phyloP scores from a whole-genome alignment of 352 stramenopile species.

The Pythium rhizo-oryzae region DNA sequence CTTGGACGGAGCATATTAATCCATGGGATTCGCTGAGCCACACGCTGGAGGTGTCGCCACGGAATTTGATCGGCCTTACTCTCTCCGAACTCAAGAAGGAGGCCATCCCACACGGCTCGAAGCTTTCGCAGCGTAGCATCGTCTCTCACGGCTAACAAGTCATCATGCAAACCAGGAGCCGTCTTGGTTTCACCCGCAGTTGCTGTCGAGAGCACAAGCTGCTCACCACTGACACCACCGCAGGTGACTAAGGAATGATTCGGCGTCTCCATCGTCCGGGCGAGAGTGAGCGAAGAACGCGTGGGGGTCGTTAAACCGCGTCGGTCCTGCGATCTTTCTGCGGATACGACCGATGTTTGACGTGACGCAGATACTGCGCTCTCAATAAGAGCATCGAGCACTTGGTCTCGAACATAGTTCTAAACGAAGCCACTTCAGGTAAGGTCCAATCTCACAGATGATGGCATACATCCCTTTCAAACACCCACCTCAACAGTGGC shows the following conservation, averaged over 20 bases:
- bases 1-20: conserved; percentile 5
- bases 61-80: not conserved
- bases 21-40: not conserved
- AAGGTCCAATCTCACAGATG: too few relatives aligned
- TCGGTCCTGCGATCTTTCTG: not conserved
- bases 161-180: not conserved
- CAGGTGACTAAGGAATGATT: not conserved
- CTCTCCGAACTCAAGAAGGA: conserved; percentile 14
- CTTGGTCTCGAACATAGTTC: not conserved
- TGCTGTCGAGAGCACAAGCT: not conserved
- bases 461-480: too few relatives aligned
- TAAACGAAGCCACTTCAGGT: not conserved
- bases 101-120: conserved; percentile 11
- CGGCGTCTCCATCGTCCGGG: not conserved
- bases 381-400: not conserved
- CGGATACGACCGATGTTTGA: not conserved
- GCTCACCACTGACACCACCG: not conserved
- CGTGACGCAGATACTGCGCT: not conserved
- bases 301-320: too few relatives aligned
- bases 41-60: not conserved
- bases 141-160: not conserved
- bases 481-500: conserved; percentile 3
- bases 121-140: conserved; percentile 6
- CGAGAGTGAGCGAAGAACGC: not conserved
- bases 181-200: not conserved